Percentiles rank a stretch among this genome's conserved stretches.
These are phyloP conservation scores for Debaryomycetaceae sp. DNA, from an alignment of 1,139 yeast species.

Conservation along the genomic window DNA sequence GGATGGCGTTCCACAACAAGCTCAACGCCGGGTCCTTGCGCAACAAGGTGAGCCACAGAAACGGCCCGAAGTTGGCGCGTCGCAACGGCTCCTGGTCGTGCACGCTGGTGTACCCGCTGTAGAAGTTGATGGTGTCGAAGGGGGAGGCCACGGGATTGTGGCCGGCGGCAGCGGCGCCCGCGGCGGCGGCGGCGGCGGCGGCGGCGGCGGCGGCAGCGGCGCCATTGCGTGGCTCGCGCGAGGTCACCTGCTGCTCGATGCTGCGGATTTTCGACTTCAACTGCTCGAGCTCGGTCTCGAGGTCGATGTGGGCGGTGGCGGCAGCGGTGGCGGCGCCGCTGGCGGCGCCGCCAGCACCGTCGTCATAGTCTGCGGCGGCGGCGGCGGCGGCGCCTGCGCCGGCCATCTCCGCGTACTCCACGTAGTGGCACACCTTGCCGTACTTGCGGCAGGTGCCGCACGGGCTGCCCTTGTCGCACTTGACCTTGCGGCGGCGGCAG, in stretches of 20 bases:
- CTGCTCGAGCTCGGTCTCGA: conserved; percentile 9
- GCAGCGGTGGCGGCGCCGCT: conserved; percentile 4
- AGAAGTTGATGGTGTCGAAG: conserved; percentile 30
- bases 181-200: neutral
- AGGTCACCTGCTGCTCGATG: conserved; percentile 11
- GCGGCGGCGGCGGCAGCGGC: neutral
- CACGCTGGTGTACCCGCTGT: conserved; percentile 26
- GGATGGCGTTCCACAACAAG: conserved; percentile 5
- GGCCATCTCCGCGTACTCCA: conserved; percentile 1
- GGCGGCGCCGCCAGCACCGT: conserved; percentile 2
- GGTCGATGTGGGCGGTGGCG: conserved; percentile 4
- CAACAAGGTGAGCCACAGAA: conserved; percentile 32
- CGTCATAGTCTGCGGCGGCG: conserved; percentile 2
- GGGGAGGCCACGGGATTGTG: conserved; percentile 15
- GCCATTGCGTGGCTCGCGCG: neutral
- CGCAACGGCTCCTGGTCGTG: conserved; percentile 21
- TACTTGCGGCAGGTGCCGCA: conserved; percentile 39
- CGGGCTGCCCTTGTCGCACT: conserved; percentile 39
- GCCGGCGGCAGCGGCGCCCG: conserved; percentile 6
- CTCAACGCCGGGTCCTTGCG: conserved; percentile 19
- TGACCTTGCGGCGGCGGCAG: conserved; percentile 39
- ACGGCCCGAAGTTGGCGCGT: conserved; percentile 27
- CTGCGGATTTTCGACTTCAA: conserved; percentile 11
- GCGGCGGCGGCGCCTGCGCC: conserved; percentile 4
- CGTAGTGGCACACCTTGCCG: conserved; percentile 25